Base-by-base conservation (phyloP, 192 early-diverging fungal species). In the Blastocladiella britannica region DNA sequence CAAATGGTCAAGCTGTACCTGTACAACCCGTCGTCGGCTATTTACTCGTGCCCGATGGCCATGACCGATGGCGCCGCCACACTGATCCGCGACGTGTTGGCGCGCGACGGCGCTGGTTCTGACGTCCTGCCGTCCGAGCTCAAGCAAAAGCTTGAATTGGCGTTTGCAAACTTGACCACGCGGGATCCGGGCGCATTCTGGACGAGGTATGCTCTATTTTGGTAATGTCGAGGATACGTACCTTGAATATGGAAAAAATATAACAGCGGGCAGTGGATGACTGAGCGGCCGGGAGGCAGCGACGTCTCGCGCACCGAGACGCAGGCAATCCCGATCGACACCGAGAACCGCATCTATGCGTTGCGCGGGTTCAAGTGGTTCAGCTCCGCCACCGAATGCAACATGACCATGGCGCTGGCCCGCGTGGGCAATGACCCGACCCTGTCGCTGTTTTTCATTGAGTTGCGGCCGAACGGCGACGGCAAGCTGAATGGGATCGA, bases 221-320 rank as follows among this genome's bases (percentile, higher is more conserved):
- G n/a, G n/a, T n/a, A n/a, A n/a, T n/a, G n/a, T n/a, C n/a, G n/a
- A n/a, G n/a, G n/a, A n/a, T n/a, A n/a, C n/a, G n/a, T n/a, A n/a
- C n/a, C n/a, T n/a, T n/a, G n/a, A n/a, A n/a, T n/a, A n/a, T n/a
- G n/a, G n/a, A n/a, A n/a, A n/a, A n/a, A n/a, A n/a, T n/a, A n/a
- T n/a, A n/a, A n/a, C n/a, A n/a, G n/a, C n/a, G 82, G 82, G 8
- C 83, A 86, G 59, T 84, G 80, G 82, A 86, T 84, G 83, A 86
- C 82, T 4, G 83, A 86, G 60, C 65, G 81, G 22, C 78, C 80
- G 18, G 81, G 81, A 43, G 83, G 81, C 28, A 73, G 68, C 28
- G 83, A 85, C 60, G 73, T 85, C 29, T 52, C 69, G n/a, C 67
- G 67, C 4, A 79, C 82, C 5, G 82, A 85, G 62, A 82, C 83